Conservation (phyloP, 345 rosid genomes). For the Combretum micranthum region DNA sequence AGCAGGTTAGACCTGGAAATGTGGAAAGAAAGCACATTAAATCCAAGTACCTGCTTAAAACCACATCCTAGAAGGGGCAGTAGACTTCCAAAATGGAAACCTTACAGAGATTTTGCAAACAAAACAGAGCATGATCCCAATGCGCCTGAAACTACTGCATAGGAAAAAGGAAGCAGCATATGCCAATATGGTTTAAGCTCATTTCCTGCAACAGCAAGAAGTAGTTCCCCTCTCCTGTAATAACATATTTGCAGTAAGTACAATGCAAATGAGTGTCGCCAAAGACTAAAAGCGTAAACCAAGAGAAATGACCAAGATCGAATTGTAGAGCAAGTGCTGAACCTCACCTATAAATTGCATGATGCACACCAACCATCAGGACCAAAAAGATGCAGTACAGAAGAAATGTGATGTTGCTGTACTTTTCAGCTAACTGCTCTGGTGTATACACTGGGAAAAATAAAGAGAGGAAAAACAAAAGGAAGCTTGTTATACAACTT, state of each 20-base stretch:
- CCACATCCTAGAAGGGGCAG: conserved; percentile 1
- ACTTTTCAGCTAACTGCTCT: conserved; percentile 91
- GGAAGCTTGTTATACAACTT: background rate
- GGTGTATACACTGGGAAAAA: conserved; percentile 78
- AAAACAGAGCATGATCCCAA: conserved; percentile 95
- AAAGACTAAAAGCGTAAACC: background rate
- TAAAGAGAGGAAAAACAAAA: background rate
- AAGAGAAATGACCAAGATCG: background rate
- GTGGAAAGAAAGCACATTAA: conserved; percentile 10
- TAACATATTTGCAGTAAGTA: conserved; percentile 1
- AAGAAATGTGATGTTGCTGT: conserved; percentile 79
- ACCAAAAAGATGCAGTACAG: conserved; percentile 71
- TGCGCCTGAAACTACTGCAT: conserved; percentile 96
- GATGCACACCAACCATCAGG: conserved; percentile 60
- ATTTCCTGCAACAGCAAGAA: conserved; percentile 56
- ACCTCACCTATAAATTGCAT: conserved; percentile 69
- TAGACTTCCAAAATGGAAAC: conserved; percentile 9
- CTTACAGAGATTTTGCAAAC: conserved; percentile 98
- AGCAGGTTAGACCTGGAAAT: conserved; percentile 80
- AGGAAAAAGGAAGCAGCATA: conserved; percentile 87
- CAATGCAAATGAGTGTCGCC: background rate
- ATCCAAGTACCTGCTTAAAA: conserved; percentile 5
- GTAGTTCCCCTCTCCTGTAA: conserved; percentile 81
- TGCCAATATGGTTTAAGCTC: conserved; percentile 80
- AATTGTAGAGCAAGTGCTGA: background rate